Evolutionary conservation across 768 basidiomycete species (phyloP), one percentile per base, ranked within the genome.

Genomic region (Podaxis mareebaensis): DNA sequence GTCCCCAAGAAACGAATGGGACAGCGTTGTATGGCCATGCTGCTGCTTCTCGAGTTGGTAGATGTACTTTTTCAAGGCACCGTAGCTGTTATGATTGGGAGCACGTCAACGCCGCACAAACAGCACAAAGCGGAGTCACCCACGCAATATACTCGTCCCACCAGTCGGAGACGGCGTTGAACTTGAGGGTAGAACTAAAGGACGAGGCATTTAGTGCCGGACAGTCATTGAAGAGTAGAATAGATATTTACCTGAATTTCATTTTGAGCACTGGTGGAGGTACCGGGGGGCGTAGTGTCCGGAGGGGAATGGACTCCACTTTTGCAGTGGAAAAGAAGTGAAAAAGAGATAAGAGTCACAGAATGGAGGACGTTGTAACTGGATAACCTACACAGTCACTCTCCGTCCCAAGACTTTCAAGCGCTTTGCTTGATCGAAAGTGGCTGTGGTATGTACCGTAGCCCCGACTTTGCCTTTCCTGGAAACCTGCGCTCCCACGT

Each of bases 91-190:
- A n/a, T 24, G 30, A 39, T 60, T 46, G 53, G n/a, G 17, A 24
- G 59, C 56, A 28, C 24, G 42, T 64, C 30, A 61, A 44, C 42
- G 49, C 24, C 13, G 28, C 20, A 30, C 11, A 13, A 36, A 38
- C 8, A 20, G 22, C 17, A 38, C 20, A 24, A 33, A 36, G 24
- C 28, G 51, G 51, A 40, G 33, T 33, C 15, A 84, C 91, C 65
- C 69, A 94, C 88, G 90, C 85, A 51, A 96, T 92, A 72, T 96
- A 96, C 55, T 94, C 89, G 65, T 93, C 91, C 89, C 90, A 92
- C 93, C 93, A 95, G 56, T 96, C 93, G 0, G 93, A 81, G 26
- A 95, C 90, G 2, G 93, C 91, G 68, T 96, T 96, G 76, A 95
- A 95, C 74, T 93, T 92, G 70, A 95, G 83, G 8, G 92, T 91